phyloP scores from a whole-genome alignment of 345 rosid species.

The Carallia pectinifolia region DNA sequence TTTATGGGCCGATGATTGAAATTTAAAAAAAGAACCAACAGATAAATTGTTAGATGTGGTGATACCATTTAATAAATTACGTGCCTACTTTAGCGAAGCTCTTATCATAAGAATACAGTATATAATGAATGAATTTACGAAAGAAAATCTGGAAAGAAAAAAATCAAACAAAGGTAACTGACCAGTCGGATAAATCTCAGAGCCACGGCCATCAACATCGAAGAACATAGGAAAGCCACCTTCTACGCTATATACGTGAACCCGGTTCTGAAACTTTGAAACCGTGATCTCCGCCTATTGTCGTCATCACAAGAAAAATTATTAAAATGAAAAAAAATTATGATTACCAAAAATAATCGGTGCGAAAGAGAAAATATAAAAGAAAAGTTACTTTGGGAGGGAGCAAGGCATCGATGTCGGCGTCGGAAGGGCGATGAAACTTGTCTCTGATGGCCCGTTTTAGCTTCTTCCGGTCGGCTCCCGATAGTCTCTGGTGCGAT shows the following conservation, averaged over 20 bases:
- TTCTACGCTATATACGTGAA: slow-evolving; percentile 66
- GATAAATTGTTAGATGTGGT: too few relatives aligned
- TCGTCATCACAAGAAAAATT: neutral
- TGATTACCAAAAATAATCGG: neutral
- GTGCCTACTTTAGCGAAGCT: too few relatives aligned
- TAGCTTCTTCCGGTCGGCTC: slow-evolving; percentile 91
- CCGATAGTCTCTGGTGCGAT: slow-evolving; percentile 89
- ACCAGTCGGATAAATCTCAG: slow-evolving; percentile 90
- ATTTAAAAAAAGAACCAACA: too few relatives aligned
- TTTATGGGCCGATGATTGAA: too few relatives aligned
- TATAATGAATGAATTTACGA: neutral
- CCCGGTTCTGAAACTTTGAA: slow-evolving; percentile 82
- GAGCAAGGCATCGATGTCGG: slow-evolving; percentile 65
- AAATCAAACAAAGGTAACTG: slow-evolving; percentile 5
- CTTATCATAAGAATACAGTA: too few relatives aligned
- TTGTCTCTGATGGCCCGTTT: slow-evolving; percentile 60
- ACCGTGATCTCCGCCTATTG: slow-evolving; percentile 75
- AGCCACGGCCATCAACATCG: slow-evolving; percentile 85
- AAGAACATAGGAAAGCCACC: slow-evolving; percentile 85
- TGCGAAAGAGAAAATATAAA: neutral
- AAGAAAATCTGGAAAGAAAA: neutral
- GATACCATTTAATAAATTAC: too few relatives aligned
- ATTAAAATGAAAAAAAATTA: neutral
- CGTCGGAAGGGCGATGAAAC: slow-evolving; percentile 67
- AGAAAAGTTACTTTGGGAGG: slow-evolving; percentile 67